Conservation (phyloP, 2,329 filamentous ascomycete genomes). For the Pyricularia pennisetigena region DNA sequence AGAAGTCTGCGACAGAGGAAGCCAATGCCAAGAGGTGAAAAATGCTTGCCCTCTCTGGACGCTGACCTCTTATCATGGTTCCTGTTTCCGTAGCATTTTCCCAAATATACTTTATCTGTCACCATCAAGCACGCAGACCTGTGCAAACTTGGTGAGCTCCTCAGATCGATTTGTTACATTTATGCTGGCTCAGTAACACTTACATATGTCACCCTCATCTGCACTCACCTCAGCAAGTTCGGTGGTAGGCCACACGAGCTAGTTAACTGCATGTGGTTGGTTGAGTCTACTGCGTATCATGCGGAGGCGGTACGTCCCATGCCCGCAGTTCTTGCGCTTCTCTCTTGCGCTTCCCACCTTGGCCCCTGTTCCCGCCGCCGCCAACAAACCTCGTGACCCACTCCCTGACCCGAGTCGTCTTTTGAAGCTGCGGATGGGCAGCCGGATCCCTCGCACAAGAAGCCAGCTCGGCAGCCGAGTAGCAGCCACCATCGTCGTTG, state of each 20-base stretch:
- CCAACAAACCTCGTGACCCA: constrained; percentile 69
- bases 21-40: not conserved
- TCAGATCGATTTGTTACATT: not conserved
- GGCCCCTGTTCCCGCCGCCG: not conserved
- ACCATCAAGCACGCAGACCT: not conserved
- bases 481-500: constrained; percentile 45
- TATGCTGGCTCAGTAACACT: not conserved
- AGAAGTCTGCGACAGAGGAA: not conserved
- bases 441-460: constrained; percentile 8
- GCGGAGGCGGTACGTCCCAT: constrained; percentile 17
- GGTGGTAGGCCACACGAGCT: not conserved
- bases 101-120: not conserved
- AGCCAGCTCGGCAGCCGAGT: constrained; percentile 40
- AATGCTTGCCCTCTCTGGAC: not conserved
- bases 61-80: not conserved
- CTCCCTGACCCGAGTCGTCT: constrained; percentile 57
- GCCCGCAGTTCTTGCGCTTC: not conserved
- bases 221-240: not conserved
- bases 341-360: not conserved
- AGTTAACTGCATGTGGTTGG: not conserved
- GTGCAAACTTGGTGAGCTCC: not conserved
- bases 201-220: not conserved
- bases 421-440: constrained; percentile 44
- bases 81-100: not conserved
- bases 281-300: constrained; percentile 15